Base-by-base conservation (phyloP, 1,284 basidiomycete species). In the Schizophyllum commune region DNA sequence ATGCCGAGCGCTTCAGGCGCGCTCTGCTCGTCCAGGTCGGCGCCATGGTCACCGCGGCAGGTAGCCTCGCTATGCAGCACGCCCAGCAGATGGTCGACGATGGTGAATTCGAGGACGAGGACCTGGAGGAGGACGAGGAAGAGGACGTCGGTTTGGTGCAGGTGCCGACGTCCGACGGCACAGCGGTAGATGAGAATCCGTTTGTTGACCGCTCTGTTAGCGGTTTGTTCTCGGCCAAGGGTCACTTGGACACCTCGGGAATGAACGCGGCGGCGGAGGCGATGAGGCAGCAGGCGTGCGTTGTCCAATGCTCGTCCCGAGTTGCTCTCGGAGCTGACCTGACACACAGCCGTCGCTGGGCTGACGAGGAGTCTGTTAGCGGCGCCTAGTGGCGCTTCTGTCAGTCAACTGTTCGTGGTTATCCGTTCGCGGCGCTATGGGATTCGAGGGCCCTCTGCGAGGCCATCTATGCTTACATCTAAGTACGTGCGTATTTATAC, bases 1-100 rank as follows among this genome's bases (percentile, higher is more conserved):
- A 47, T 47, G 39, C 39, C 2, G 39, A 11, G 39, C 39, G 39
- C 39, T 47, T 47, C 39, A 11, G 39, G 13, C 9, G 17, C 39
- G 39, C 39, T 2, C 39, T 47, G 39, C 39, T 47, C 39, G 39
- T 47, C 39, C 9, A 47, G 39, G 39, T 47, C 39, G 39, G 39
- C 39, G 39, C 39, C 3, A 11, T 47, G 13, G 39, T 47, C 56
- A 83, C 78, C 63, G 72, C 73, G 13, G 72, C 71, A 5, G 81
- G 79, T 59, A 74, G 74, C 65, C 77, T 69, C 60, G 74, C 69
- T 21, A 67, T 63, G 15, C 69, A 27, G n/a, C n/a, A n/a, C n/a
- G n/a, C n/a, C n/a, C n/a, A n/a, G 22, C 70, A 62, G 55, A 63
- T 69, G 59, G 67, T 68, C 20, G 67, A 61, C n/a, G 55, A 62